Percentiles rank a stretch among this genome's conserved stretches.
Evolutionary conservation across 2,329 filamentous ascomycete genomes (phyloP).

Genomic region (Alternaria angustiovoidea): DNA sequence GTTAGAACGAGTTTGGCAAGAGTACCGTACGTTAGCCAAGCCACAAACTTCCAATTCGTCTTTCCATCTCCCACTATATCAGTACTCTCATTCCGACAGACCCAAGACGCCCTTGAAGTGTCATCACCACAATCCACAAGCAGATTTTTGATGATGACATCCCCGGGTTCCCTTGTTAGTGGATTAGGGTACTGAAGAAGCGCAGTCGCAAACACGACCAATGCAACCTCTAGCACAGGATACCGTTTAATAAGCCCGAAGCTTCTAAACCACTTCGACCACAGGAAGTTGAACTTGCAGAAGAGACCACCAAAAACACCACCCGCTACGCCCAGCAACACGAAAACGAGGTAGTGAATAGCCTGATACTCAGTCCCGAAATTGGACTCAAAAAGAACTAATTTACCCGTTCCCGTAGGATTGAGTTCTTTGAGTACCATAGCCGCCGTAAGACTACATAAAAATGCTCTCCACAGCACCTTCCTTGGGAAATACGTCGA

Average conservation of each 20-base stretch:
- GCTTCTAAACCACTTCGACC: constrained; percentile 64
- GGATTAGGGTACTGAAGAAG: constrained; percentile 66
- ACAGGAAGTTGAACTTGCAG: constrained; percentile 65
- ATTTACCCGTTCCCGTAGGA: constrained; percentile 66
- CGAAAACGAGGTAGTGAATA: constrained; percentile 65
- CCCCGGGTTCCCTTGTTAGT: constrained; percentile 63
- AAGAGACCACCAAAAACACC: constrained; percentile 67
- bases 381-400: constrained; percentile 68
- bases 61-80: background rate
- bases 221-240: constrained; percentile 64
- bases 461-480: constrained; percentile 67
- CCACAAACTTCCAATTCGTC: constrained; percentile 55
- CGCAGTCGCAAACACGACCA: constrained; percentile 63
- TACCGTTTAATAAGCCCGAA: constrained; percentile 62
- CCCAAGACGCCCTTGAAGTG: constrained; percentile 52
- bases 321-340: constrained; percentile 64
- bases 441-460: constrained; percentile 65
- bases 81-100: constrained; percentile 60
- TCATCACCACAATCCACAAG: constrained; percentile 62
- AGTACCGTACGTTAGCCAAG: constrained; percentile 62
- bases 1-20: constrained; percentile 64
- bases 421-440: constrained; percentile 66
- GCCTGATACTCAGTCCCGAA: constrained; percentile 65
- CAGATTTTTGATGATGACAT: constrained; percentile 64
- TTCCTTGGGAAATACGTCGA: constrained; percentile 67